Evolutionary conservation across 2,329 filamentous ascomycete species (phyloP).

Genomic region (Arthrobotrys pseudoclavata): DNA sequence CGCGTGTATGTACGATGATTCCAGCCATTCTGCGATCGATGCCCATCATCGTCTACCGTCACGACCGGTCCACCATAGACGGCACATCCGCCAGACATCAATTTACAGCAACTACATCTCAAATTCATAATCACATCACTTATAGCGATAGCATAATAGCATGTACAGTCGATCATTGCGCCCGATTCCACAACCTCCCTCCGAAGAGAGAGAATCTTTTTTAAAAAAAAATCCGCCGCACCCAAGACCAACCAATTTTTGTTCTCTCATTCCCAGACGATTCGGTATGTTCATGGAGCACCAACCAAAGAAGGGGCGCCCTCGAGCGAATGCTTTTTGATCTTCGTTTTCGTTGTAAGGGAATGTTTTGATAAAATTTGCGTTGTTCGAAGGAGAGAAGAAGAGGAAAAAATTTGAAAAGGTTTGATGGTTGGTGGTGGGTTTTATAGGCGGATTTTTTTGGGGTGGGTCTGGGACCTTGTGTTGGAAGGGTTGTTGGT

Average conservation of each 20-base stretch:
- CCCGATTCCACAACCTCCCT: constrained; percentile 67
- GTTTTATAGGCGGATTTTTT: constrained; percentile 18
- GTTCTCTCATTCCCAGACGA: constrained; percentile 58
- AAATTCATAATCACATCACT: constrained; percentile 58
- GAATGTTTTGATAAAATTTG: constrained; percentile 57
- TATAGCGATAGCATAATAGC: constrained; percentile 59
- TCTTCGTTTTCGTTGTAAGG: constrained; percentile 49
- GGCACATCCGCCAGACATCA: neutral
- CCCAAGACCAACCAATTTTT: constrained; percentile 67
- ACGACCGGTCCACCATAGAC: no score
- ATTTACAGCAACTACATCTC: neutral
- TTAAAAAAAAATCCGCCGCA: constrained; percentile 67
- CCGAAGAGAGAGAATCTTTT: constrained; percentile 22
- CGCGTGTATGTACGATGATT: no score
- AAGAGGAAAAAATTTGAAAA: constrained; percentile 29
- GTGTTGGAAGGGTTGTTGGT: neutral
- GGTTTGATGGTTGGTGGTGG: neutral
- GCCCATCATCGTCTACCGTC: no score
- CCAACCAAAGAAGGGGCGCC: neutral
- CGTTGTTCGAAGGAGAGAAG: constrained; percentile 47
- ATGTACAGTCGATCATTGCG: constrained; percentile 69
- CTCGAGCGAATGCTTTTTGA: constrained; percentile 59
- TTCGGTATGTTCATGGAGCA: constrained; percentile 60
- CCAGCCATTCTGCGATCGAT: no score
- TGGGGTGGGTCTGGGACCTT: constrained; percentile 12